Evolutionary conservation across 2,329 filamentous ascomycete species (phyloP).

Genomic region (Ceratocystiopsis minuta): DNA sequence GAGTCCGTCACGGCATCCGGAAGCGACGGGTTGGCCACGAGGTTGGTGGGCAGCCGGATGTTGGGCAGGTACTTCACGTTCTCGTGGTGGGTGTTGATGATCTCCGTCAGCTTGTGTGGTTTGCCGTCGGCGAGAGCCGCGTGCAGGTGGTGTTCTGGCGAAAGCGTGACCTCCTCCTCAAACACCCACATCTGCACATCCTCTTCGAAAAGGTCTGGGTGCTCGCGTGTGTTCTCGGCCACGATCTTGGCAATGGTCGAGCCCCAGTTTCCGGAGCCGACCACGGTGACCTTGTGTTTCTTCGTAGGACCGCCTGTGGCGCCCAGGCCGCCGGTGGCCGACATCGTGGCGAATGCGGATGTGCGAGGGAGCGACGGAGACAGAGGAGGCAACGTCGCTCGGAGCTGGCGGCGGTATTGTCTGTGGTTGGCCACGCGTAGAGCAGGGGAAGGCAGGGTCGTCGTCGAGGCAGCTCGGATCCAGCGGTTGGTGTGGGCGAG

Average conservation of each 20-base stretch:
- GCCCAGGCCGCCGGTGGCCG: background rate
- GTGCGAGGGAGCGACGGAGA: background rate
- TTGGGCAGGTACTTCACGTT: constrained; percentile 96
- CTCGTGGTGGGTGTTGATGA: constrained; percentile 89
- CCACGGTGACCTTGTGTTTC: constrained; percentile 83
- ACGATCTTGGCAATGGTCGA: constrained; percentile 95
- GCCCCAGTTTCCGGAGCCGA: constrained; percentile 97
- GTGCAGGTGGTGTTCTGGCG: constrained; percentile 57
- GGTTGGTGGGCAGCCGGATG: constrained; percentile 64
- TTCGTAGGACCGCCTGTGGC: constrained; percentile 17
- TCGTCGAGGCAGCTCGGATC: too few relatives aligned
- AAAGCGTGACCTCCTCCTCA: constrained; percentile 70
- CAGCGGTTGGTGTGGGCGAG: too few relatives aligned
- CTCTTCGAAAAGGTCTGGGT: constrained; percentile 68
- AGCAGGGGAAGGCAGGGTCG: too few relatives aligned
- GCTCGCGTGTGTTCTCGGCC: constrained; percentile 69
- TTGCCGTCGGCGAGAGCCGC: constrained; percentile 41
- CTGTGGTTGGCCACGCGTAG: too few relatives aligned
- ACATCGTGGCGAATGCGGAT: background rate
- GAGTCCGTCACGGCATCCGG: constrained; percentile 65
- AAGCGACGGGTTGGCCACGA: constrained; percentile 68
- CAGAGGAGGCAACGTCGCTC: background rate
- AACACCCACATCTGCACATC: constrained; percentile 98
- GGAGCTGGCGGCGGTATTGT: too few relatives aligned
- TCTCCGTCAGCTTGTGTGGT: constrained; percentile 68